Evolutionary conservation across 148 eudicot genomes (phyloP), one percentile per base, ranked within the genome.

Genomic region (Amaranthus palmeri): DNA sequence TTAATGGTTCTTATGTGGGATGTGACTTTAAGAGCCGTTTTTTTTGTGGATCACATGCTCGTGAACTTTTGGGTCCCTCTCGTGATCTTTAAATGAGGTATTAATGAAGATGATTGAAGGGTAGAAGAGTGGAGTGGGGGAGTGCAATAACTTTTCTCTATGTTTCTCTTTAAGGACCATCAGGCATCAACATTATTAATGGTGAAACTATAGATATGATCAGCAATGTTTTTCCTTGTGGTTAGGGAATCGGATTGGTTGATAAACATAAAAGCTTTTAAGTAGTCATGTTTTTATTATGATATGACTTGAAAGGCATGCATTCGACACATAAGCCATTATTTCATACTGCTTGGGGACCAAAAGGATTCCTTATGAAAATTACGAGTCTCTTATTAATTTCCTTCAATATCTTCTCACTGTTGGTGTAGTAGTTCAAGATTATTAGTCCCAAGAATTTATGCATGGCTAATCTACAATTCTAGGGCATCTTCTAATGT

Each of bases 1-100:
- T 25, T 25, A 25, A 25, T 25, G 36, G 36, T 25, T 25, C 36
- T 25, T 25, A 25, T 25, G 36, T 25, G 36, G 36, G 36, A 25
- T 25, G 36, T 25, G 36, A 25, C 36, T 25, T 25, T 25, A 25
- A 25, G 1, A 25, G 36, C 36, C 36, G 36, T 25, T 2, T 25
- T 25, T 25, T 25, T 25, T 25, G 36, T 25, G 36, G 36, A 25
- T 25, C 36, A 53, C 70, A 44, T 70, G 41, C 78, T 64, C 81
- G 73, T 73, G 74, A 73, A 78, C 74, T 61, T 45, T 67, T n/a
- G 76, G 77, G 81, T 25, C 60, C 74, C 67, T 67, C 81, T 69
- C 81, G 77, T 78, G 74, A 78, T 54, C 69, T 61, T 47, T 44
- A 70, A 53, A 36, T 58, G 54, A n/a, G 13, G 41, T 68, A 25